phyloP scores from a whole-genome alignment of 352 stramenopile species.

The Phytopythium ostracodes region DNA sequence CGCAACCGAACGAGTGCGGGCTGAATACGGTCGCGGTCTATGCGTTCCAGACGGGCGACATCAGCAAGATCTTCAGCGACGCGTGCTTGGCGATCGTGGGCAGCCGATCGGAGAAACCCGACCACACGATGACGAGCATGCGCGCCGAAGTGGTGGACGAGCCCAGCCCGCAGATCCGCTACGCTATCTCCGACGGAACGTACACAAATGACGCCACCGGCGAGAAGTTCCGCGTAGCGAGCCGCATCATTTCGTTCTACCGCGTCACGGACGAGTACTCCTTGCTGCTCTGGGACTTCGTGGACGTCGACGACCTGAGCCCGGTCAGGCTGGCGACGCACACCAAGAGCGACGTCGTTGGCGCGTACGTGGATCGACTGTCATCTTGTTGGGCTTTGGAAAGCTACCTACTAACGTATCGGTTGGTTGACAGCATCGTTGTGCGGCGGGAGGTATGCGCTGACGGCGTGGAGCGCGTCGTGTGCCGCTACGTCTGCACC shows the following conservation, averaged over 20 bases:
- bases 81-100: conserved; percentile 23
- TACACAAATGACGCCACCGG: conserved; percentile 25
- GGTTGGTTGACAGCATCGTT: conserved; percentile 29
- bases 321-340: conserved; percentile 15
- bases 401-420: too few relatives aligned
- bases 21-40: conserved; percentile 32
- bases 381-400: conserved; percentile 5
- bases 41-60: conserved; percentile 34
- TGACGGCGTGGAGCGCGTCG: conserved; percentile 26
- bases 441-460: conserved; percentile 25
- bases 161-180: conserved; percentile 23
- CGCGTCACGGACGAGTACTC: conserved; percentile 19
- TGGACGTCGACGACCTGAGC: conserved; percentile 27
- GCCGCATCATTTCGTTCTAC: conserved; percentile 19
- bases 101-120: conserved; percentile 20
- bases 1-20: conserved; percentile 25
- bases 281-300: conserved; percentile 29
- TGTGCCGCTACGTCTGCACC: conserved; percentile 30
- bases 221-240: conserved; percentile 12
- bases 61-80: conserved; percentile 30
- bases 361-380: conserved; percentile 19
- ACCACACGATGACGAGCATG: conserved; percentile 24
- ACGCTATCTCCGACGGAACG: conserved; percentile 21
- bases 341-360: conserved; percentile 28
- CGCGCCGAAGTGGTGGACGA: conserved; percentile 24